These are phyloP conservation scores for Gigaspora rosea DNA, from an alignment of 192 early-diverging fungal species.

Conservation along the genomic window DNA sequence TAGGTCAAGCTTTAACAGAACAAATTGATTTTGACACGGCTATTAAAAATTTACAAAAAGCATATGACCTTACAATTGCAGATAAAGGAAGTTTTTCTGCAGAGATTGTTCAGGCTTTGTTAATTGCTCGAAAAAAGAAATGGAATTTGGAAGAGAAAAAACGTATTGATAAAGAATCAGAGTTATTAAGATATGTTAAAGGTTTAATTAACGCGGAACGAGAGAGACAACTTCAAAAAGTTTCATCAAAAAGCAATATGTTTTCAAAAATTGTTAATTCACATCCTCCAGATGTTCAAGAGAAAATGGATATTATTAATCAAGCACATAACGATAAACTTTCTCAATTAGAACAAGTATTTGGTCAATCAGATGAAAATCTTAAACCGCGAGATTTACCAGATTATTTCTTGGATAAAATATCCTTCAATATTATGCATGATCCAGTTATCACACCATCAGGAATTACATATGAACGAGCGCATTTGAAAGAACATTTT, in stretches of 20 bases:
- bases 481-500: slow-evolving; percentile 74
- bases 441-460: slow-evolving; percentile 68
- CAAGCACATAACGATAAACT: slow-evolving; percentile 44
- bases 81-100: slow-evolving; percentile 59
- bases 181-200: slow-evolving; percentile 64
- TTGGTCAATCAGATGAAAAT: slow-evolving; percentile 56
- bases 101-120: slow-evolving; percentile 62
- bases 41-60: slow-evolving; percentile 29
- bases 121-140: slow-evolving; percentile 65
- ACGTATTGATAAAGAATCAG: slow-evolving; percentile 57
- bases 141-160: slow-evolving; percentile 67
- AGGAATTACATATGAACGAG: slow-evolving; percentile 76
- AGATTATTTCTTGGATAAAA: slow-evolving; percentile 66
- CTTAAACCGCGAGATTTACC: slow-evolving; percentile 47
- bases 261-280: slow-evolving; percentile 14
- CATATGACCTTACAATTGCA: slow-evolving; percentile 62
- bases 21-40: slow-evolving; percentile 43
- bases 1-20: slow-evolving; percentile 54
- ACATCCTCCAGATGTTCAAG: background rate
- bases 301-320: slow-evolving; percentile 20
- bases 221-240: slow-evolving; percentile 39
- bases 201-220: slow-evolving; percentile 63
- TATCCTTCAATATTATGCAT: slow-evolving; percentile 82
- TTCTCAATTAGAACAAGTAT: slow-evolving; percentile 45
- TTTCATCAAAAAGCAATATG: slow-evolving; percentile 7